A percentile compares a stretch with the other conserved stretches of the same genome.
Conservation (phyloP, 768 basidiomycete species). For the Coprinellus micaceus region DNA sequence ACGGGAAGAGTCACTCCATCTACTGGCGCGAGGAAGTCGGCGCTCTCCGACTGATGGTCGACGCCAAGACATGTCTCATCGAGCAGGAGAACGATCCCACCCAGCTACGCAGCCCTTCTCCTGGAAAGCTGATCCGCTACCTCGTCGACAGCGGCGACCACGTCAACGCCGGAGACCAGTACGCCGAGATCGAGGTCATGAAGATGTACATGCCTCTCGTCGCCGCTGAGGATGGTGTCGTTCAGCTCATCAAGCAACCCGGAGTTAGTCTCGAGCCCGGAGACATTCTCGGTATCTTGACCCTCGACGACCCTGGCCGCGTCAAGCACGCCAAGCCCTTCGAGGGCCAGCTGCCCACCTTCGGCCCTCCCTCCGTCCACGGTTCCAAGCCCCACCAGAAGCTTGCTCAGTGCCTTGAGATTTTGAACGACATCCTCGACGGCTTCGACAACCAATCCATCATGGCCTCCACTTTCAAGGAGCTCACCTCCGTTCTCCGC, state of each 20-base stretch:
- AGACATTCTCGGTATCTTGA: conserved; percentile 94
- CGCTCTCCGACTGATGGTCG: conserved; percentile 86
- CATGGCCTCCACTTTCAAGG: conserved; percentile 83
- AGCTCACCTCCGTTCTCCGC: conserved; percentile 77
- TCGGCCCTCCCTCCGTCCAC: conserved; percentile 81
- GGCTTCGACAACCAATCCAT: conserved; percentile 96
- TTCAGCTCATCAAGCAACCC: conserved; percentile 96
- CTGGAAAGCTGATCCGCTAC: conserved; percentile 93
- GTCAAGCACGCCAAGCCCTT: conserved; percentile 99
- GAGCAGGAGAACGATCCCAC: conserved; percentile 99
- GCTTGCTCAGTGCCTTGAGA: conserved; percentile 65
- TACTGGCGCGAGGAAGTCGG: conserved; percentile 99
- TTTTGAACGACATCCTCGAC: conserved; percentile 87
- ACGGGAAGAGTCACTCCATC: conserved; percentile 93
- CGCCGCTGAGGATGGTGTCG: conserved; percentile 88
- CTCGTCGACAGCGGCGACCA: conserved; percentile 97
- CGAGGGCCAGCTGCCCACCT: conserved; percentile 84
- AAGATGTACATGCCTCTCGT: conserved; percentile 99
- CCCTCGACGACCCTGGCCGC: conserved; percentile 91
- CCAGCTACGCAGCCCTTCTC: conserved; percentile 91
- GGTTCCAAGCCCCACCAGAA: conserved; percentile 91
- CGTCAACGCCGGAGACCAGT: conserved; percentile 92
- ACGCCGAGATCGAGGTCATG: conserved; percentile 99
- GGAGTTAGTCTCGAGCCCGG: conserved; percentile 96
- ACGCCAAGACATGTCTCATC: conserved; percentile 96